These are phyloP conservation scores for Oryza rufipogon DNA, from an alignment of 176 grass and related monocot species.

Conservation along the genomic window DNA sequence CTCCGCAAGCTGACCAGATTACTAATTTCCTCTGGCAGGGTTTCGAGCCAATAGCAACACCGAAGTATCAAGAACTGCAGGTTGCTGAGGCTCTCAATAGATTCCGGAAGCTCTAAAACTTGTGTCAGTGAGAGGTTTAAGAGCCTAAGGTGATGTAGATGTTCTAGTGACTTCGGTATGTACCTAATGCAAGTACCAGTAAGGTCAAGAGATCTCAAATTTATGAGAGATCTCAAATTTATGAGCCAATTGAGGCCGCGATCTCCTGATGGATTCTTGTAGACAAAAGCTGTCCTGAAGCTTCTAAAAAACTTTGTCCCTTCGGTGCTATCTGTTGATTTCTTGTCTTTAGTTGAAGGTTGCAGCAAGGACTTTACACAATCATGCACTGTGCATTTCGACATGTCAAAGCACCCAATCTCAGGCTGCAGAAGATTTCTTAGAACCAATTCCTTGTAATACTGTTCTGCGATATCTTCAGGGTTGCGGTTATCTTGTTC, in stretches of 20 bases:
- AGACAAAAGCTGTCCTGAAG: slow-evolving; percentile 38
- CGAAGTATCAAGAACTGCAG: slow-evolving; percentile 48
- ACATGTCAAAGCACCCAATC: background rate
- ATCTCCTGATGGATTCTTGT: slow-evolving; percentile 29
- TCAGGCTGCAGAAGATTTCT: slow-evolving; percentile 46
- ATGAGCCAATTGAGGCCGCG: background rate
- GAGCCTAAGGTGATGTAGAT: slow-evolving; percentile 44
- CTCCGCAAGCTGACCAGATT: slow-evolving; percentile 37
- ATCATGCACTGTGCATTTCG: slow-evolving; percentile 34
- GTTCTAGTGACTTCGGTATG: slow-evolving; percentile 40
- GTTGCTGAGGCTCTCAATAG: slow-evolving; percentile 36
- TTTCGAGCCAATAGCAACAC: slow-evolving; percentile 18
- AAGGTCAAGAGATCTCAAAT: slow-evolving; percentile 39
- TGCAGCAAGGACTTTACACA: slow-evolving; percentile 39
- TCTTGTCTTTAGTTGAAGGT: slow-evolving; percentile 1
- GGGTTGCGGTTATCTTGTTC: slow-evolving; percentile 8
- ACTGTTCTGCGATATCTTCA: slow-evolving; percentile 33
- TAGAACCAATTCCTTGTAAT: slow-evolving; percentile 43
- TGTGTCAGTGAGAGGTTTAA: slow-evolving; percentile 48
- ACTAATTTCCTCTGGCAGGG: slow-evolving; percentile 30
- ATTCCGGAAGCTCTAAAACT: slow-evolving; percentile 42
- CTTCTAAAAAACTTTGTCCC: background rate
- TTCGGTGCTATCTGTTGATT: background rate
- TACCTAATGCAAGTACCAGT: slow-evolving; percentile 17
- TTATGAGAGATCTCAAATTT: background rate